Conservation (phyloP, 1,139 yeast species). For the Yamadazyma dendronema region DNA sequence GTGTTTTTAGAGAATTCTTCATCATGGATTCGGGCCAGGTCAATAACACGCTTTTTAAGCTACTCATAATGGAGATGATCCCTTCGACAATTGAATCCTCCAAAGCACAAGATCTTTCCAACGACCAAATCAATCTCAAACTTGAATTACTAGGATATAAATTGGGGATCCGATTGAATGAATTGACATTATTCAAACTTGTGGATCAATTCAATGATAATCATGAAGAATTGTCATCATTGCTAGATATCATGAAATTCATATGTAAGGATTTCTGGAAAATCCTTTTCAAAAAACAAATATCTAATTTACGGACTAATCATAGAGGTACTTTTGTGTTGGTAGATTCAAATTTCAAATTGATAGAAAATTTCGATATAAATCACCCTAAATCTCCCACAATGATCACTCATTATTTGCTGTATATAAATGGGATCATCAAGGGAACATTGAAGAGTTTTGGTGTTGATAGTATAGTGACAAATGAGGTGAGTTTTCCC, state of each 20-base stretch:
- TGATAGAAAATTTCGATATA: slow-evolving; percentile 56
- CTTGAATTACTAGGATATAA: slow-evolving; percentile 72
- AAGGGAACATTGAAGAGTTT: slow-evolving; percentile 74
- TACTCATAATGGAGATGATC: slow-evolving; percentile 70
- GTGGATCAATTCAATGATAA: slow-evolving; percentile 42
- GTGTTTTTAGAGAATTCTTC: too few relatives aligned
- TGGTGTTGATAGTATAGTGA: slow-evolving; percentile 65
- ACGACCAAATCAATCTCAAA: slow-evolving; percentile 52
- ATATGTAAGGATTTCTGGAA: slow-evolving; percentile 93
- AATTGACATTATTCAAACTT: slow-evolving; percentile 58
- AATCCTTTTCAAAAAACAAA: slow-evolving; percentile 74
- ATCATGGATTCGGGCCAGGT: slow-evolving; percentile 23
- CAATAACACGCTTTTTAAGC: slow-evolving; percentile 51
- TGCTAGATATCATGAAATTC: slow-evolving; percentile 83
- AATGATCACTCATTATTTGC: slow-evolving; percentile 56
- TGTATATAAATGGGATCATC: slow-evolving; percentile 83
- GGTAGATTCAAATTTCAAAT: slow-evolving; percentile 62
- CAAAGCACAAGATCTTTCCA: slow-evolving; percentile 15
- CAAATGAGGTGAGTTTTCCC: slow-evolving; percentile 68
- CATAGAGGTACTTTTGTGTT: slow-evolving; percentile 85
- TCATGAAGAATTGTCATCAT: slow-evolving; percentile 49
- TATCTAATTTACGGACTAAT: slow-evolving; percentile 88
- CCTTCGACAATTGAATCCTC: slow-evolving; percentile 67
- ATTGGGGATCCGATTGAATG: slow-evolving; percentile 73
- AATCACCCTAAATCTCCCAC: slow-evolving; percentile 45